These are phyloP conservation scores for Solanum aculeatissimum DNA, from an alignment of 305 asterid genomes.

Conservation along the genomic window DNA sequence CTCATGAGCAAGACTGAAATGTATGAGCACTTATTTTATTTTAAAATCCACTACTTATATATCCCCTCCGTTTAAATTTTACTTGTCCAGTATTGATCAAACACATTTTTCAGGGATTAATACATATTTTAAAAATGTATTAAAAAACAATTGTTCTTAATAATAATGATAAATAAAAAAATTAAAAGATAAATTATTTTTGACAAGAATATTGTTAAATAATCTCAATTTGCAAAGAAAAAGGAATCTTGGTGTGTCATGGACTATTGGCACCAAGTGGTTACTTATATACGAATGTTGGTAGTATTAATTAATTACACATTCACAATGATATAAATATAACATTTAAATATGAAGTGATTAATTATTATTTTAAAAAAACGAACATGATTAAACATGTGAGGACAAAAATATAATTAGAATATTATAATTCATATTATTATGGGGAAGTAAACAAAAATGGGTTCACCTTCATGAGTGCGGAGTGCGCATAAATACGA, in stretches of 20 bases:
- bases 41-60: not conserved
- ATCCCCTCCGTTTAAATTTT: not conserved
- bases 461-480: not conserved
- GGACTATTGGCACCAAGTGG: not conserved
- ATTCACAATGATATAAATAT: not conserved
- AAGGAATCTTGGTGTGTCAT: not conserved
- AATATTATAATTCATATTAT: not conserved
- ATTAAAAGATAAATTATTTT: not conserved
- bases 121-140: not conserved
- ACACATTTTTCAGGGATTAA: rapidly evolving
- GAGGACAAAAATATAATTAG: not conserved
- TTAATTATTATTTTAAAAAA: not conserved
- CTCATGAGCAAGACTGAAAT: not conserved
- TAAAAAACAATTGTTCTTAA: not conserved
- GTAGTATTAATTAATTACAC: not conserved
- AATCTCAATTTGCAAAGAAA: not conserved
- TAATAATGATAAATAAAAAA: not conserved
- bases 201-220: not conserved
- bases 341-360: not conserved
- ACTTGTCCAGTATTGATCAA: not conserved
- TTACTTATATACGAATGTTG: not conserved
- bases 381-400: not conserved
- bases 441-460: not conserved
- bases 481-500: too few relatives aligned
- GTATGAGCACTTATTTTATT: not conserved